phyloP scores from a whole-genome alignment of 1,139 yeast species.

The Candida albicans region DNA sequence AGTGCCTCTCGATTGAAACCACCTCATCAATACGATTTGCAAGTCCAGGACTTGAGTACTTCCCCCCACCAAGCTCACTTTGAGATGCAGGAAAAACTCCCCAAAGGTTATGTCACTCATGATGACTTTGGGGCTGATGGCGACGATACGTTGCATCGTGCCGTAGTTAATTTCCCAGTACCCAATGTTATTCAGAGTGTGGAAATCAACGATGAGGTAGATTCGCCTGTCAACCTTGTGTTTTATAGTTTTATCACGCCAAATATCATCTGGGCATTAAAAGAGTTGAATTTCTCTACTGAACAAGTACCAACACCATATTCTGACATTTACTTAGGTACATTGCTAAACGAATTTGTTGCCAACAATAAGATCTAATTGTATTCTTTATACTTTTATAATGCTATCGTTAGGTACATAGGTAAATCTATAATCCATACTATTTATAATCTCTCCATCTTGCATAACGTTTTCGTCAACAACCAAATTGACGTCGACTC shows the following conservation, averaged over 20 bases:
- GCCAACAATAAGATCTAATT: constrained; percentile 3
- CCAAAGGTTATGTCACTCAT: constrained; percentile 71
- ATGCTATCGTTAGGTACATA: constrained; percentile 61
- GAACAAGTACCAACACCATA: constrained; percentile 17
- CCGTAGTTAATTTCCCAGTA: constrained; percentile 56
- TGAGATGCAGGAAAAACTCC: constrained; percentile 19
- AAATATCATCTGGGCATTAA: constrained; percentile 60
- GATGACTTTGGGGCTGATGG: constrained; percentile 87
- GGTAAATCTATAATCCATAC: constrained; percentile 66
- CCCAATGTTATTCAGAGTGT: constrained; percentile 75
- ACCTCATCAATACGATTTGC: constrained; percentile 23
- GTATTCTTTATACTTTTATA: constrained; percentile 28
- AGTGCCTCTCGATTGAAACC: constrained; percentile 24
- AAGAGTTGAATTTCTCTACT: constrained; percentile 28
- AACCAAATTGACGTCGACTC: constrained; percentile 58
- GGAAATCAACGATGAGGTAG: constrained; percentile 20
- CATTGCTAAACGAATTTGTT: constrained; percentile 20
- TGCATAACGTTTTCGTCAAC: constrained; percentile 55
- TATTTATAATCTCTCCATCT: constrained; percentile 49
- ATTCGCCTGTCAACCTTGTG: constrained; percentile 60
- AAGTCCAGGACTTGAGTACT: not conserved
- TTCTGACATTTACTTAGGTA: constrained; percentile 36
- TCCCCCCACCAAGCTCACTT: not conserved
- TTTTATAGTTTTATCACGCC: constrained; percentile 75
- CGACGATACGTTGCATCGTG: constrained; percentile 81